phyloP scores from a whole-genome alignment of 2,329 filamentous ascomycete genomes.

The Macroventuria anomochaeta region DNA sequence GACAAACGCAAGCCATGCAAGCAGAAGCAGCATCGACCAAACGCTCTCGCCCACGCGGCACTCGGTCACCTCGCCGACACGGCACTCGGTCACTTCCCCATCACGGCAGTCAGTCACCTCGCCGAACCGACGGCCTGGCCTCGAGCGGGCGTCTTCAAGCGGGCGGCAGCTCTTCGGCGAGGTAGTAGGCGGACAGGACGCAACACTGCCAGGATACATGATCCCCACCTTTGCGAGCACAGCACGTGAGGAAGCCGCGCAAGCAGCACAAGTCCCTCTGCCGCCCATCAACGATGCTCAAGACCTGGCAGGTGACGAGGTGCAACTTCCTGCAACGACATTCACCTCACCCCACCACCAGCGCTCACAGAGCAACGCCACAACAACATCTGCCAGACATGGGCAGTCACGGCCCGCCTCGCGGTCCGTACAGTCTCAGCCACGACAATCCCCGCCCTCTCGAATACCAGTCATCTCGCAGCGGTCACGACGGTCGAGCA shows the following conservation, averaged over 20 bases:
- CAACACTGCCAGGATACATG: constrained; percentile 41
- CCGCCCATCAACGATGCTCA: constrained; percentile 15
- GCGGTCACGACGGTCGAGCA: constrained; percentile 41
- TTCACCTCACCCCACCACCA: constrained; percentile 27
- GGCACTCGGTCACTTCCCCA: constrained; percentile 5
- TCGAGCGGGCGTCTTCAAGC: constrained; percentile 22
- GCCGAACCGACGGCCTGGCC: constrained; percentile 28
- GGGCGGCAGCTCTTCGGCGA: constrained; percentile 46
- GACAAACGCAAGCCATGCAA: constrained; percentile 27
- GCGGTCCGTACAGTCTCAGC: constrained; percentile 22
- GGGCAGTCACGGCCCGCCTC: constrained; percentile 21
- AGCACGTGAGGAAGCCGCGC: constrained; percentile 18
- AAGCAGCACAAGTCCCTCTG: constrained; percentile 13
- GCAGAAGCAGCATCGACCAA: constrained; percentile 34
- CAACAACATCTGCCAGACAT: constrained; percentile 21
- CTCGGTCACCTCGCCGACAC: constrained; percentile 23
- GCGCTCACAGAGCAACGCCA: constrained; percentile 29
- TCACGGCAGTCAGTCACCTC: constrained; percentile 33
- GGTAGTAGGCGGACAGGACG: constrained; percentile 42
- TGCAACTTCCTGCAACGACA: constrained; percentile 22
- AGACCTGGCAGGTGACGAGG: constrained; percentile 17
- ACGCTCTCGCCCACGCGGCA: constrained; percentile 29
- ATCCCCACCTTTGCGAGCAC: constrained; percentile 37
- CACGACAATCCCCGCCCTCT: constrained; percentile 39
- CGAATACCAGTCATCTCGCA: constrained; percentile 42